A percentile compares a stretch with the other conserved stretches of the same genome.
Conservation (phyloP, 1,139 yeast species). For the Debaryomyces fabryi region DNA sequence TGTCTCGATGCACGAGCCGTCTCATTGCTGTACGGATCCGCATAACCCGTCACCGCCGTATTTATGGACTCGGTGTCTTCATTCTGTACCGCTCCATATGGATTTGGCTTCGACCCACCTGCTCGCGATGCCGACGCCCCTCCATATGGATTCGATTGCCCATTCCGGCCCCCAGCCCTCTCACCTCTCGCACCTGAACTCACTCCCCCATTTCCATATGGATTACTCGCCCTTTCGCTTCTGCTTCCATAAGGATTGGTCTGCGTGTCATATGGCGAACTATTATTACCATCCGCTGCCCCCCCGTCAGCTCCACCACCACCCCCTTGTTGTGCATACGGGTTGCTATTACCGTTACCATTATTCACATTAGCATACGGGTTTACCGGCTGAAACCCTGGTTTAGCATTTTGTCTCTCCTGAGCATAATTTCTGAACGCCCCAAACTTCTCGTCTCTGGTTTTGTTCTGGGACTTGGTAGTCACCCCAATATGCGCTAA, state of each 20-base stretch:
- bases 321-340: constrained; percentile 20
- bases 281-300: not conserved
- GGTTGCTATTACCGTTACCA: constrained; percentile 23
- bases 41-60: not conserved
- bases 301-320: constrained; percentile 10
- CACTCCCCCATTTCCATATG: constrained; percentile 1
- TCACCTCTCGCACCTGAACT: not conserved
- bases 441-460: constrained; percentile 59
- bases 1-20: constrained; percentile 8
- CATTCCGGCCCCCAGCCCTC: not conserved
- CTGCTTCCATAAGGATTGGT: constrained; percentile 5
- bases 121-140: not conserved
- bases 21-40: constrained; percentile 16
- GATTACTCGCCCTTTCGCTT: constrained; percentile 8
- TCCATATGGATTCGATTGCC: constrained; percentile 13
- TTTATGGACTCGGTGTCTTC: constrained; percentile 1
- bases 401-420: constrained; percentile 41
- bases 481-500: constrained; percentile 57
- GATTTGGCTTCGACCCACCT: not conserved
- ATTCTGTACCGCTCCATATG: constrained; percentile 1
- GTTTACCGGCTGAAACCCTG: constrained; percentile 51
- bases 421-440: constrained; percentile 67
- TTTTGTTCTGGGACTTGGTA: constrained; percentile 37
- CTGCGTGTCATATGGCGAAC: constrained; percentile 5
- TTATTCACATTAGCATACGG: constrained; percentile 44